Evolutionary conservation across 2,329 filamentous ascomycete genomes (phyloP).

Genomic region (Fusarium acutatum): DNA sequence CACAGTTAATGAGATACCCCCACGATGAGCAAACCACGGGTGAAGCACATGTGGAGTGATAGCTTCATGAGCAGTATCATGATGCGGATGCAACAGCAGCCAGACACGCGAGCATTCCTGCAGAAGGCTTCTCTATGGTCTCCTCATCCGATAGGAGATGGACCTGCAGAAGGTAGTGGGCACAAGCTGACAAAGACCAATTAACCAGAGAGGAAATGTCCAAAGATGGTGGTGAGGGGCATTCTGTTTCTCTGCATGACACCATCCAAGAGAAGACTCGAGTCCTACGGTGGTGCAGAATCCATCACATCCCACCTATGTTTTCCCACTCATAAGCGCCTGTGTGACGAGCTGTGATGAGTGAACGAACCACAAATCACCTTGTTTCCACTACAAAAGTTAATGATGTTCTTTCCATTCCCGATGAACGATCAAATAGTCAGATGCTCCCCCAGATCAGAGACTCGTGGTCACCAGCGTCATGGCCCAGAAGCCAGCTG

Average conservation of each 20-base stretch:
- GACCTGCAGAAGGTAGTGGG: slow-evolving; percentile 37
- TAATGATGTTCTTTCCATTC: not conserved
- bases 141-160: slow-evolving; percentile 37
- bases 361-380: slow-evolving; percentile 20
- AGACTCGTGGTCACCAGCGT: slow-evolving; percentile 35
- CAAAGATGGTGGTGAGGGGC: slow-evolving; percentile 35
- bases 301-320: slow-evolving; percentile 27
- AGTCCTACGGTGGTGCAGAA: slow-evolving; percentile 31
- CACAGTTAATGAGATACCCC: slow-evolving; percentile 14
- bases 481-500: slow-evolving; percentile 12
- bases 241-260: slow-evolving; percentile 39
- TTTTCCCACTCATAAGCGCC: slow-evolving; percentile 28
- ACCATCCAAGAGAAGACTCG: slow-evolving; percentile 34
- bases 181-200: slow-evolving; percentile 30
- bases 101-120: slow-evolving; percentile 26
- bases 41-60: slow-evolving; percentile 27
- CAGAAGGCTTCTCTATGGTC: slow-evolving; percentile 11
- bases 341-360: slow-evolving; percentile 23
- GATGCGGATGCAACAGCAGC: slow-evolving; percentile 31
- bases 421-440: slow-evolving; percentile 14
- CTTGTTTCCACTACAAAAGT: not conserved
- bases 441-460: slow-evolving; percentile 31
- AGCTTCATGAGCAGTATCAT: slow-evolving; percentile 28
- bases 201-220: slow-evolving; percentile 1
- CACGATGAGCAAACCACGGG: slow-evolving; percentile 11